Conservation (phyloP, 305 asterid species). For the Fraxinus dipetala region DNA sequence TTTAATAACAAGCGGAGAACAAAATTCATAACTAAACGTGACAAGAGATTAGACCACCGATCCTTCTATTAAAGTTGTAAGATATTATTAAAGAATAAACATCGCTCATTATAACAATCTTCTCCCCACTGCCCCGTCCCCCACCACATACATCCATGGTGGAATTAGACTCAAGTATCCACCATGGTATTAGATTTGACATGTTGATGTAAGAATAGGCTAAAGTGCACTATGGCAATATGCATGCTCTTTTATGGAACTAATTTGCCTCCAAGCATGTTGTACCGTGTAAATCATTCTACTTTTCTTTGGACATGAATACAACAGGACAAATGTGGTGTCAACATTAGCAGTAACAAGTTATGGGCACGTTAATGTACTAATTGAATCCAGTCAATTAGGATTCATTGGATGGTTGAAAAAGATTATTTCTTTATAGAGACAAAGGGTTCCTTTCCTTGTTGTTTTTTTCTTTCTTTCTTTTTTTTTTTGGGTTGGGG, state of each 20-base stretch:
- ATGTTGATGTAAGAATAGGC: slow-evolving; percentile 12
- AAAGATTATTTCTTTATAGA: neutral
- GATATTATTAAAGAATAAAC: neutral
- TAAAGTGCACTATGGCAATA: slow-evolving; percentile 8
- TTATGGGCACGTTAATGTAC: neutral
- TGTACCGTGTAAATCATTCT: neutral
- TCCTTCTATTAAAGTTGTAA: neutral
- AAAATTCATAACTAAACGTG: neutral
- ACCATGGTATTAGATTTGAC: slow-evolving; percentile 21
- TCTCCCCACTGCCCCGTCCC: neutral
- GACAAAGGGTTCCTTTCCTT: neutral
- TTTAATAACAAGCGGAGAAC: neutral
- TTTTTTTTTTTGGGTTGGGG: too few species aligned
- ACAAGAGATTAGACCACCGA: neutral
- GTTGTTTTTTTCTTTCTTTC: too few species aligned
- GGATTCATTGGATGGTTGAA: neutral
- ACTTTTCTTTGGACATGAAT: neutral
- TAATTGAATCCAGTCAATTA: neutral
- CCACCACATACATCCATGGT: neutral
- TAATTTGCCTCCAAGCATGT: neutral
- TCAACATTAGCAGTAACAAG: neutral
- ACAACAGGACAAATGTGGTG: neutral
- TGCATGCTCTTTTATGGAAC: slow-evolving; percentile 13
- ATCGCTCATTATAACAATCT: neutral
- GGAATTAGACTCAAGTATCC: slow-evolving; percentile 16